Evolutionary conservation across 2,329 filamentous ascomycete genomes (phyloP), one percentile per base, ranked within the genome.

Genomic region (Ascochyta lentis): DNA sequence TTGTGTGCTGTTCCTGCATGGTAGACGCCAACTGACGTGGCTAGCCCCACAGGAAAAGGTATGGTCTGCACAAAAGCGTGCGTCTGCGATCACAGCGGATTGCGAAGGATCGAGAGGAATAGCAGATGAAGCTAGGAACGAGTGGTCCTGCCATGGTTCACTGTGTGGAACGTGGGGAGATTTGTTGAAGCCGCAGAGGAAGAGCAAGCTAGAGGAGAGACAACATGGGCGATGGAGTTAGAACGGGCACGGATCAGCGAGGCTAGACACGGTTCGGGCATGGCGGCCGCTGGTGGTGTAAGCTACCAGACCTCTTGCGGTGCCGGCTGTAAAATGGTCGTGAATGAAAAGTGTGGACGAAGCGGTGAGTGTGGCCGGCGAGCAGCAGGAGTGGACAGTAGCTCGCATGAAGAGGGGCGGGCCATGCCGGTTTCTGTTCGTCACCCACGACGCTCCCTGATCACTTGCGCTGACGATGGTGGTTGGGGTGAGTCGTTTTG

Each of bases 1-100:
- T 67, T 69, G 59, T 63, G 54, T 69, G 71, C 59, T 73, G 71
- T 74, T 73, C 71, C 71, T 73, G 72, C 71, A 72, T 72, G 64
- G 61, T 48, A 60, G 60, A 56, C 59, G 63, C 59, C 53, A 56
- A 63, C 63, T 72, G 72, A 74, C 71, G 72, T 74, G 71, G 70
- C 70, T 66, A 63, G 61, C 55, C 56, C 56, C 60, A 49, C 31
- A 46, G 27, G 59, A 60, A 66, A 37, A 27, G 54, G 62, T 38
- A 43, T 60, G 61, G 63, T 44, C 58, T 49, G 46, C 53, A 50
- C 46, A 35, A 33, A 38, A 59, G 27, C 37, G 44, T 35, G 50
- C 54, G 39, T 45, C 42, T 56, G 55, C 57, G 27, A 46, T 55
- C 56, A 58, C 60, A 54, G 59, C 63, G 45, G 54, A 49, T 49